Conservation (phyloP, 2,329 filamentous ascomycete species). For the Cadophora sp. region DNA sequence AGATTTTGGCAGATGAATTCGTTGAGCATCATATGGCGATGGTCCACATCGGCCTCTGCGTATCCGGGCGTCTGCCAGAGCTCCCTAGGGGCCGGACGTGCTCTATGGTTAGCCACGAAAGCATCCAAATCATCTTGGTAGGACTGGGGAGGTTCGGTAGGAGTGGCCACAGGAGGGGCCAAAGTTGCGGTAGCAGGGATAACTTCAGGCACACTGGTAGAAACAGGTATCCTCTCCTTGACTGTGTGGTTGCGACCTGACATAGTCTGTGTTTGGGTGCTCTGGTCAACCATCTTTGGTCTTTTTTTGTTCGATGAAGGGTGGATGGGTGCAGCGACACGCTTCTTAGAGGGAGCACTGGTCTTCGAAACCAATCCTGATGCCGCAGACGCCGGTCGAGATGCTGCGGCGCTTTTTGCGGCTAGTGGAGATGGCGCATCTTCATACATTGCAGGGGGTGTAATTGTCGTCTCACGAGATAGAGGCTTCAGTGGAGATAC, state of each 20-base stretch:
- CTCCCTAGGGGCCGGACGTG: slow-evolving; percentile 36
- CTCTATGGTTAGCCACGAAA: slow-evolving; percentile 37
- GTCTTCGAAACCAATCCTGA: slow-evolving; percentile 36
- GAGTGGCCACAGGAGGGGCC: background rate
- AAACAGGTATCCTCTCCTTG: slow-evolving; percentile 1
- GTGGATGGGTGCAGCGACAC: slow-evolving; percentile 12
- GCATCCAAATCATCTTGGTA: slow-evolving; percentile 36
- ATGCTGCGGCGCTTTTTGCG: slow-evolving; percentile 31
- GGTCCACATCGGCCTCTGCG: slow-evolving; percentile 45
- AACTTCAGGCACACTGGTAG: slow-evolving; percentile 12
- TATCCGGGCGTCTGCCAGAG: slow-evolving; percentile 41
- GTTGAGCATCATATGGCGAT: slow-evolving; percentile 52
- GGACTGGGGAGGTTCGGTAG: slow-evolving; percentile 31
- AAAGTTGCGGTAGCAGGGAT: background rate
- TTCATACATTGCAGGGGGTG: slow-evolving; percentile 9
- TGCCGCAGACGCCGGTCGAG: slow-evolving; percentile 27
- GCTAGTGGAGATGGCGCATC: slow-evolving; percentile 32
- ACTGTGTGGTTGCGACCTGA: slow-evolving; percentile 32
- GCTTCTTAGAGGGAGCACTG: slow-evolving; percentile 30
- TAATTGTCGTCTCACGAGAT: slow-evolving; percentile 11
- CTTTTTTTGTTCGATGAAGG: slow-evolving; percentile 35
- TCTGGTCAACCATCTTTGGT: slow-evolving; percentile 41
- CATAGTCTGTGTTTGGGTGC: slow-evolving; percentile 42
- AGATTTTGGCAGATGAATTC: slow-evolving; percentile 58
- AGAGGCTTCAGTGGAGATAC: background rate